Percentiles rank a stretch among this genome's conserved stretches.
These are phyloP conservation scores for Vicia sativa DNA, from an alignment of 306 rosid species.

Conservation along the genomic window DNA sequence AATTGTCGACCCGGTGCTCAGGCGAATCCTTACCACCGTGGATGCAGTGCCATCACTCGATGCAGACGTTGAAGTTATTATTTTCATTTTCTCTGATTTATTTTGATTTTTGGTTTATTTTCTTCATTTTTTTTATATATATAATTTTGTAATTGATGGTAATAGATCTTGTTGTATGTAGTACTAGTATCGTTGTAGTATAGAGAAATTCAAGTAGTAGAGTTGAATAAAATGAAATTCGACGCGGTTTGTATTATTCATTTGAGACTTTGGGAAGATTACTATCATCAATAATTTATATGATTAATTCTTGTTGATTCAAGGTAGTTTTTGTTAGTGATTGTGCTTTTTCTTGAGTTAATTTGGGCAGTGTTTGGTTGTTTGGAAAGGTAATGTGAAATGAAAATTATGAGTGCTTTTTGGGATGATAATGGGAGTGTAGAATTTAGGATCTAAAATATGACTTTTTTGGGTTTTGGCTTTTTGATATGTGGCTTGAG, in stretches of 20 bases:
- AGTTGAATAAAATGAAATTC: constrained; percentile 40
- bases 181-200: constrained; percentile 18
- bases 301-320: constrained; percentile 4
- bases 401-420: constrained; percentile 30
- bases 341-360: not conserved
- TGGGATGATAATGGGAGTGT: not conserved
- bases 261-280: constrained; percentile 26
- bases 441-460: constrained; percentile 11
- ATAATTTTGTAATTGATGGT: constrained; percentile 39
- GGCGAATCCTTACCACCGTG: constrained; percentile 91
- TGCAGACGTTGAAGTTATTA: constrained; percentile 64
- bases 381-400: constrained; percentile 29
- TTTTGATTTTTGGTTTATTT: not conserved
- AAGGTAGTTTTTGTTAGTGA: not conserved
- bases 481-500: constrained; percentile 41
- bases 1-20: constrained; percentile 88
- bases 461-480: constrained; percentile 12
- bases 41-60: constrained; percentile 81
- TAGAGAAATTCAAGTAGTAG: constrained; percentile 34
- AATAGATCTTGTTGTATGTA: constrained; percentile 24
- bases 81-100: not conserved
- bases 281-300: not conserved
- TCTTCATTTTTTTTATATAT: constrained; percentile 7
- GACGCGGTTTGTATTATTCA: constrained; percentile 19
- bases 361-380: constrained; percentile 8